Evolutionary conservation across 2,329 filamentous ascomycete species (phyloP).

Genomic region (Atkinsonella hypoxylon): DNA sequence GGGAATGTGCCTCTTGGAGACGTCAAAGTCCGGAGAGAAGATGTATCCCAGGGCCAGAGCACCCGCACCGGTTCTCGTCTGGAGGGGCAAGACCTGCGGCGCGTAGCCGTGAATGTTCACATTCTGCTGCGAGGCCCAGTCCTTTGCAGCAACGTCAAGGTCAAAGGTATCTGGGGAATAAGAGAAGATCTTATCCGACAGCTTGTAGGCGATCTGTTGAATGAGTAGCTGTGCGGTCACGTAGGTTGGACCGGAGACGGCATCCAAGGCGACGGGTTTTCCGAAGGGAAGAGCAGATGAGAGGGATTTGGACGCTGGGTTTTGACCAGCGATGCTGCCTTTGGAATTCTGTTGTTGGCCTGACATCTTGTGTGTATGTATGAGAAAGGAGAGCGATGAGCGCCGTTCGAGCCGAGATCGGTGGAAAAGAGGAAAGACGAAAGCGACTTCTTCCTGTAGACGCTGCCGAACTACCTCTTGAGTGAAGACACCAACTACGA

Average conservation of each 20-base stretch:
- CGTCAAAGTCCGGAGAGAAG: conserved; percentile 92
- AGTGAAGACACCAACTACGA: background rate
- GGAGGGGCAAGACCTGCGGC: conserved; percentile 66
- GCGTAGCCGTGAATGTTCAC: conserved; percentile 73
- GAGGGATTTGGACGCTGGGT: conserved; percentile 22
- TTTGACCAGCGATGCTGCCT: too few species aligned
- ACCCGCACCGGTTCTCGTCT: conserved; percentile 82
- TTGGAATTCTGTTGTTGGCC: too few species aligned
- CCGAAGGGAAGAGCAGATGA: conserved; percentile 47
- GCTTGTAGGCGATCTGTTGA: conserved; percentile 87
- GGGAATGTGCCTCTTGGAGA: conserved; percentile 80
- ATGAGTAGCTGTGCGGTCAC: conserved; percentile 85
- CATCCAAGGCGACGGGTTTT: conserved; percentile 38
- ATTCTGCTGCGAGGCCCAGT: conserved; percentile 60
- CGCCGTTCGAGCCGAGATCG: background rate
- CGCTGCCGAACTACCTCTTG: background rate
- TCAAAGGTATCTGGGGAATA: conserved; percentile 93
- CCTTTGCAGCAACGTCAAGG: conserved; percentile 69
- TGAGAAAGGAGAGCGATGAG: background rate
- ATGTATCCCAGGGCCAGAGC: conserved; percentile 90
- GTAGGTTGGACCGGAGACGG: conserved; percentile 80
- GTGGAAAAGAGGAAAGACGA: background rate
- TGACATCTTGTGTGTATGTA: too few species aligned
- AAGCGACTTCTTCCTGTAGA: background rate
- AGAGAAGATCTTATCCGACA: conserved; percentile 95